Evolutionary conservation across 2,329 filamentous ascomycete species (phyloP).

Genomic region (Colletotrichum sp.): DNA sequence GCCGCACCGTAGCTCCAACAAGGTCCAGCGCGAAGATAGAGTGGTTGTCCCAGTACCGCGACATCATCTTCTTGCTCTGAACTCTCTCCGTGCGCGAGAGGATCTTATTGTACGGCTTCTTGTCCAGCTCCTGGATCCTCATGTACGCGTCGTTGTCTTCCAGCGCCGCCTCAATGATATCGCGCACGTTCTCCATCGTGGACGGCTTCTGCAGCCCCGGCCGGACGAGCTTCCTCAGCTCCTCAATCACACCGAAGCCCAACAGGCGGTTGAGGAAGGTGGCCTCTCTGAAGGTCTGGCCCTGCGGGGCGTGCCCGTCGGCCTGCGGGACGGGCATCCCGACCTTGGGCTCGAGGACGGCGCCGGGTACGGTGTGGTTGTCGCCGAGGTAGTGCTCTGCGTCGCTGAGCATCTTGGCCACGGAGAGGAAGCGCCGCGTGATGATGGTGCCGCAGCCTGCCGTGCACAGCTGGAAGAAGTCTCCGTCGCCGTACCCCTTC

Average conservation of each 20-base stretch:
- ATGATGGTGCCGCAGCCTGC: conserved; percentile 53
- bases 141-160: conserved; percentile 27
- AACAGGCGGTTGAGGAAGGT: conserved; percentile 66
- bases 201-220: conserved; percentile 30
- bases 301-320: conserved; percentile 32
- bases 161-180: conserved; percentile 53
- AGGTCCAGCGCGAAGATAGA: conserved; percentile 70
- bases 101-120: conserved; percentile 29
- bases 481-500: conserved; percentile 64
- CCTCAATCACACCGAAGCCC: conserved; percentile 44
- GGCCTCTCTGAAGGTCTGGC: neutral
- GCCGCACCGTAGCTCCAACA: conserved; percentile 67
- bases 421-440: conserved; percentile 63
- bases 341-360: conserved; percentile 58
- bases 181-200: conserved; percentile 57
- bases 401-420: conserved; percentile 67
- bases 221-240: conserved; percentile 45
- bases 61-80: conserved; percentile 69
- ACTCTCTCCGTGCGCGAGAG: neutral
- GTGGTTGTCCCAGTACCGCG: conserved; percentile 72
- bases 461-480: conserved; percentile 56
- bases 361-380: conserved; percentile 69
- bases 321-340: conserved; percentile 52
- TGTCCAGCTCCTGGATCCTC: neutral
- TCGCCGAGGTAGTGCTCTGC: conserved; percentile 49